These are phyloP conservation scores for Schizothecium vesticola DNA, from an alignment of 495 filamentous ascomycete genomes.

Conservation along the genomic window DNA sequence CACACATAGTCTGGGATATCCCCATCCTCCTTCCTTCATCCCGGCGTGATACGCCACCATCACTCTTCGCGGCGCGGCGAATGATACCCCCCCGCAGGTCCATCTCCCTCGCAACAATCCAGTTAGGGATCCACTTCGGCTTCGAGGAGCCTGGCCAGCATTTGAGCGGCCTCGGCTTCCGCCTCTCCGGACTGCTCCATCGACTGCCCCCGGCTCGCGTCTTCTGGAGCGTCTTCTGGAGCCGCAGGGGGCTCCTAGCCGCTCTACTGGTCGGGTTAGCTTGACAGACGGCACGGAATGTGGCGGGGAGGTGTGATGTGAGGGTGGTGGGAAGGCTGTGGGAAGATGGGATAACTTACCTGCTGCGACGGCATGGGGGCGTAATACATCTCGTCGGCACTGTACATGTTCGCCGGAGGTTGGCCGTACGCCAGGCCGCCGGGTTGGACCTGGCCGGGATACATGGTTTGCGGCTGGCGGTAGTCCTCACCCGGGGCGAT, in stretches of 20 bases:
- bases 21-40: background rate
- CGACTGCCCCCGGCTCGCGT: background rate
- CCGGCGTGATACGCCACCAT: background rate
- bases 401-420: conserved; percentile 67
- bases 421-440: conserved; percentile 69
- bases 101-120: no score
- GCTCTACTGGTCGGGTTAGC: conserved; percentile 20
- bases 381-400: conserved; percentile 85
- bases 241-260: conserved; percentile 17
- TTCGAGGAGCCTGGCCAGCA: background rate
- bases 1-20: background rate
- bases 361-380: conserved; percentile 77
- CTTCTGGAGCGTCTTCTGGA: background rate
- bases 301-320: background rate
- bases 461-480: conserved; percentile 69
- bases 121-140: no score
- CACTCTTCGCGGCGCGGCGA: background rate
- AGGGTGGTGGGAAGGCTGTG: background rate
- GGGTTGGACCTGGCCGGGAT: conserved; percentile 66
- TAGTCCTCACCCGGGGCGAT: conserved; percentile 70
- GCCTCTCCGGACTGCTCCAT: background rate
- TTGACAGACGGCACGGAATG: background rate
- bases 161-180: background rate
- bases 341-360: conserved; percentile 46
- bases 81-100: background rate